phyloP scores from a whole-genome alignment of 768 basidiomycete genomes.

The Amanita phalloides region DNA sequence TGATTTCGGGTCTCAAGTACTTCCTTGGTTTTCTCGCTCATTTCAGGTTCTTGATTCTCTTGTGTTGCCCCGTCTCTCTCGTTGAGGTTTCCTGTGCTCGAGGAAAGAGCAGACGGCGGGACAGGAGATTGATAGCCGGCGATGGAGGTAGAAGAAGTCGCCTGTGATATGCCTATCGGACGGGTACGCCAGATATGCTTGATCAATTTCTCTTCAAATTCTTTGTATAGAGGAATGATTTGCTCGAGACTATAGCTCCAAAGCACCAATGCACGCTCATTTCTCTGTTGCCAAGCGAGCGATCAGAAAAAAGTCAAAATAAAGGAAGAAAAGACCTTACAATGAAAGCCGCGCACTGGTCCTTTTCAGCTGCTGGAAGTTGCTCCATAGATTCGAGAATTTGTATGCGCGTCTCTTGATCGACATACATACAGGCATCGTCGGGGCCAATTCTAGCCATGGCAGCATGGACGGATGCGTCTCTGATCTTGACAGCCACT shows the following conservation, averaged over 20 bases:
- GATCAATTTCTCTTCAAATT: slow-evolving; percentile 73
- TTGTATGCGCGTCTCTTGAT: slow-evolving; percentile 77
- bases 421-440: slow-evolving; percentile 53
- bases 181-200: slow-evolving; percentile 67
- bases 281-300: slow-evolving; percentile 26
- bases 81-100: slow-evolving; percentile 20
- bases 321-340: slow-evolving; percentile 16
- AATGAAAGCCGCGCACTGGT: slow-evolving; percentile 82
- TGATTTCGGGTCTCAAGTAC: slow-evolving; percentile 8
- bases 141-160: not conserved
- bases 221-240: slow-evolving; percentile 60
- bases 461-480: slow-evolving; percentile 68
- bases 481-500: slow-evolving; percentile 71
- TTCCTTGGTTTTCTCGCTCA: slow-evolving; percentile 11
- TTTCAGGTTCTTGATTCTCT: slow-evolving; percentile 12
- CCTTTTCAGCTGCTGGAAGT: slow-evolving; percentile 74
- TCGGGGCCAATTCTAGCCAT: slow-evolving; percentile 50
- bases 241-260: slow-evolving; percentile 66
- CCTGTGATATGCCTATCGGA: slow-evolving; percentile 6
- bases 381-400: slow-evolving; percentile 58
- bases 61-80: slow-evolving; percentile 18
- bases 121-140: not conserved
- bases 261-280: slow-evolving; percentile 70
- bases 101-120: not conserved
- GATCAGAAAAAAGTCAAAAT: not conserved